These are phyloP conservation scores for Tylopilus subfusipes DNA, from an alignment of 768 basidiomycete species.

Conservation along the genomic window DNA sequence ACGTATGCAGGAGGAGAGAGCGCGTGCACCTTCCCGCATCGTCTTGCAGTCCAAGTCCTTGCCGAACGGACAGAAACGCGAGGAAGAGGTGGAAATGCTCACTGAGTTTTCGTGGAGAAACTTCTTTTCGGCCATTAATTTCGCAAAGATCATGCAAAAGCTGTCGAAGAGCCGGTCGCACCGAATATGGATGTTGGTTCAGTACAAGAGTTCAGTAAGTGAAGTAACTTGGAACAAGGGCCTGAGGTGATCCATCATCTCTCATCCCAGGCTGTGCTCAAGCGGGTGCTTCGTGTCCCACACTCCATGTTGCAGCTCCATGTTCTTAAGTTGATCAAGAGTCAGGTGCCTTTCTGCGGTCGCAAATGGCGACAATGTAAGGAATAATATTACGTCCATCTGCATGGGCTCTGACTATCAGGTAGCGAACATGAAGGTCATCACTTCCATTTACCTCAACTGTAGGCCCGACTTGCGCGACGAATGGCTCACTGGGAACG, in stretches of 20 bases:
- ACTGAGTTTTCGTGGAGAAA: constrained; percentile 97
- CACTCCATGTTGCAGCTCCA: constrained; percentile 94
- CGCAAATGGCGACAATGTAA: constrained; percentile 96
- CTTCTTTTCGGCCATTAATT: constrained; percentile 96
- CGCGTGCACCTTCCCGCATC: constrained; percentile 56
- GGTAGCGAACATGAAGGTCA: constrained; percentile 98
- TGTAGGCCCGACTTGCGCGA: constrained; percentile 95
- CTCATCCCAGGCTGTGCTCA: constrained; percentile 78
- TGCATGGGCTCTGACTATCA: constrained; percentile 13
- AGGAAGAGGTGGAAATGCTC: constrained; percentile 89
- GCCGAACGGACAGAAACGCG: constrained; percentile 70
- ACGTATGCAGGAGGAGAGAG: constrained; percentile 58
- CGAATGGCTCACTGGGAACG: constrained; percentile 93
- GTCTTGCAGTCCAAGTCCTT: constrained; percentile 53
- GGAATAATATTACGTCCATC: constrained; percentile 21
- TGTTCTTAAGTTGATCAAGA: constrained; percentile 95
- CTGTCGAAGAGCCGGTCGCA: constrained; percentile 92
- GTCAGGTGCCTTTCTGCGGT: constrained; percentile 97
- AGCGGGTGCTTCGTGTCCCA: constrained; percentile 88
- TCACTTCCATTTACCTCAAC: constrained; percentile 96
- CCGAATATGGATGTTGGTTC: constrained; percentile 92
- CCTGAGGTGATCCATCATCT: constrained; percentile 5
- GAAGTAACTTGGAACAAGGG: neutral
- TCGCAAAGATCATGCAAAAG: constrained; percentile 97
- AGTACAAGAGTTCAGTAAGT: constrained; percentile 95